Evolutionary conservation across 306 rosid genomes (phyloP).

Genomic region (Fagus sylvatica): DNA sequence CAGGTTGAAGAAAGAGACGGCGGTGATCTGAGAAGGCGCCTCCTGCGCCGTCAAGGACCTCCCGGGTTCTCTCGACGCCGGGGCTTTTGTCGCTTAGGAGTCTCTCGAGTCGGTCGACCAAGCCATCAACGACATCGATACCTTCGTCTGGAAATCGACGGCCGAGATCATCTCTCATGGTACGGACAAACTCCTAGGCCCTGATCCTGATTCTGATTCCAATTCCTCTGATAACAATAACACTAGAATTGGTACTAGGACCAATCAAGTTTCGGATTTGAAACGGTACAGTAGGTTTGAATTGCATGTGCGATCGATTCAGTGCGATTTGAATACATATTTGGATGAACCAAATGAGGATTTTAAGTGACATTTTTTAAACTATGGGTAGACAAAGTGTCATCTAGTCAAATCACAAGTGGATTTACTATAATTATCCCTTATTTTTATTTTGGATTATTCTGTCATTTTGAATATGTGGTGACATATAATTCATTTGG

Average conservation of each 20-base stretch:
- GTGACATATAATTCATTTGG: too few species aligned
- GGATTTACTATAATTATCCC: too few species aligned
- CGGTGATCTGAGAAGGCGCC: slow-evolving; percentile 77
- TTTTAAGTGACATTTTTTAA: too few species aligned
- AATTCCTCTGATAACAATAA: slow-evolving; percentile 36
- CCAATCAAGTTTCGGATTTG: slow-evolving; percentile 42
- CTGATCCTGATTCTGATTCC: slow-evolving; percentile 56
- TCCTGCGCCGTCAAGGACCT: slow-evolving; percentile 88
- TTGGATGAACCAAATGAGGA: slow-evolving; percentile 85
- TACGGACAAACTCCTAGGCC: slow-evolving; percentile 56
- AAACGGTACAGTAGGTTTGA: slow-evolving; percentile 81
- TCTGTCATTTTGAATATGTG: too few species aligned
- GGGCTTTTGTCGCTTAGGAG: slow-evolving; percentile 88
- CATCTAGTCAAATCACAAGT: too few species aligned
- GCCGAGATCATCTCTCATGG: slow-evolving; percentile 79
- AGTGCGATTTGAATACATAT: slow-evolving; percentile 63
- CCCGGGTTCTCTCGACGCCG: slow-evolving; percentile 72
- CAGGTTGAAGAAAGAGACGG: slow-evolving; percentile 67
- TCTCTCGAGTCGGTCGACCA: slow-evolving; percentile 94
- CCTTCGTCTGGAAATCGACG: slow-evolving; percentile 88
- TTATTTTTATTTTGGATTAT: too few species aligned
- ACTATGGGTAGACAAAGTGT: too few species aligned
- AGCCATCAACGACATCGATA: slow-evolving; percentile 85
- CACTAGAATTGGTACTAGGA: slow-evolving; percentile 35
- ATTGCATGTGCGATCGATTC: slow-evolving; percentile 58